Evolutionary conservation across 2,329 filamentous ascomycete genomes (phyloP).

Genomic region (Claviceps digitariae): DNA sequence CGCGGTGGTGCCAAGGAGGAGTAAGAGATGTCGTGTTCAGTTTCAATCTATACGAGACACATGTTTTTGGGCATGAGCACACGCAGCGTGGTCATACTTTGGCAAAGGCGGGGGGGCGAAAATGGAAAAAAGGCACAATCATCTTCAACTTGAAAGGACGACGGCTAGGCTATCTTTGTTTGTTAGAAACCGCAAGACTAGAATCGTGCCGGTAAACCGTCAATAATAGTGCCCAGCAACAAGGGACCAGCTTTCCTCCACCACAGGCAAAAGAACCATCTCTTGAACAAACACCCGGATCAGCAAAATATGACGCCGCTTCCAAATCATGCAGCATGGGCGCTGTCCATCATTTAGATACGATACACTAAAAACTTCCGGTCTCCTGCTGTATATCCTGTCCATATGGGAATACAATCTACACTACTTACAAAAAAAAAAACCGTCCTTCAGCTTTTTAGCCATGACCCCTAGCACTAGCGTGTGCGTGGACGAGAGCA

Average conservation of each 20-base stretch:
- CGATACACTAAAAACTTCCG: too few relatives aligned
- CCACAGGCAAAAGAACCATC: neutral
- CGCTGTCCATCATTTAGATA: too few relatives aligned
- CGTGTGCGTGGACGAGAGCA: too few relatives aligned
- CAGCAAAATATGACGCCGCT: too few relatives aligned
- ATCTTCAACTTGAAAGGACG: neutral
- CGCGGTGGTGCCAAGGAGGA: conserved; percentile 61
- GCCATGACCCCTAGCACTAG: too few relatives aligned
- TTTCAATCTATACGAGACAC: neutral
- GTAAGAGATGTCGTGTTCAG: conserved; percentile 24
- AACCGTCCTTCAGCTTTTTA: too few relatives aligned
- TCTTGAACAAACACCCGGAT: too few relatives aligned
- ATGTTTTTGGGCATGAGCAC: neutral
- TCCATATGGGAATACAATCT: too few relatives aligned
- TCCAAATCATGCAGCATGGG: too few relatives aligned
- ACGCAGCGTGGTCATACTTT: neutral
- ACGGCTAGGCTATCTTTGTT: neutral
- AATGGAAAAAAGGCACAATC: neutral
- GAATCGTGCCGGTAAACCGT: neutral
- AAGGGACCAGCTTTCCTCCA: neutral
- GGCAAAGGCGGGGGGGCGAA: neutral
- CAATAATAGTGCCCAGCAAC: neutral
- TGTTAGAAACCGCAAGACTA: neutral
- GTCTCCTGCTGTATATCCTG: too few relatives aligned
- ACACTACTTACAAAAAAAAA: too few relatives aligned